These are phyloP conservation scores for Rhipidocladum racemiflorum DNA, from an alignment of 176 grass and related monocot genomes.

Conservation along the genomic window DNA sequence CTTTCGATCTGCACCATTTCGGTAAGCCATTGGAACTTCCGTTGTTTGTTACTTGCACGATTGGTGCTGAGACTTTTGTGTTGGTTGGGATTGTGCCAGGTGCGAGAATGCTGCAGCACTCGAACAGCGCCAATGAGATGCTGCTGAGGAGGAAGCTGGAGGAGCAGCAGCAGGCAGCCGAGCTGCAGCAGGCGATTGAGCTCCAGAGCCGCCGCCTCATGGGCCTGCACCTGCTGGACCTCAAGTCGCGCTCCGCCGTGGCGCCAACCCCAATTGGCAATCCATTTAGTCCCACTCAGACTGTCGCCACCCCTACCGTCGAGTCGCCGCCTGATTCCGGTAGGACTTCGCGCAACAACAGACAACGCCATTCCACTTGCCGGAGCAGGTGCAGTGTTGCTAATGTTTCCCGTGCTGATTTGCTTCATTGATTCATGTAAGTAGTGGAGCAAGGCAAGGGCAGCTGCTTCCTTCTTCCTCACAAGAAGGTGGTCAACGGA, in stretches of 20 bases:
- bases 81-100: conserved; percentile 23
- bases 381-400: neutral
- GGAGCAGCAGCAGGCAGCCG: conserved; percentile 83
- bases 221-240: conserved; percentile 68
- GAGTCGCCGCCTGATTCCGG: conserved; percentile 43
- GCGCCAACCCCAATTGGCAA: conserved; percentile 28
- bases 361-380: neutral
- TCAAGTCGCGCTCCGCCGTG: conserved; percentile 35
- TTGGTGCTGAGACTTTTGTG: neutral
- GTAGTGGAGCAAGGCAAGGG: conserved; percentile 35
- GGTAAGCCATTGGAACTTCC: conserved; percentile 36
- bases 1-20: conserved; percentile 83
- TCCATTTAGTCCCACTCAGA: conserved; percentile 30
- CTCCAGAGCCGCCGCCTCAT: conserved; percentile 79
- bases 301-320: neutral
- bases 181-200: conserved; percentile 89
- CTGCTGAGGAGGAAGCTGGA: conserved; percentile 81
- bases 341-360: neutral
- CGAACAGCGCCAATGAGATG: conserved; percentile 61
- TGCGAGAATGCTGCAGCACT: conserved; percentile 77
- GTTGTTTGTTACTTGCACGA: neutral
- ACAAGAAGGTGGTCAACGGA: conserved; percentile 53
- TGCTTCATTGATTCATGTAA: neutral
- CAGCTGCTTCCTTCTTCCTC: conserved; percentile 42
- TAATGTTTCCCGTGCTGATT: neutral